Evolutionary conservation across 2,329 filamentous ascomycete species (phyloP).

Genomic region (Penicillium freii): DNA sequence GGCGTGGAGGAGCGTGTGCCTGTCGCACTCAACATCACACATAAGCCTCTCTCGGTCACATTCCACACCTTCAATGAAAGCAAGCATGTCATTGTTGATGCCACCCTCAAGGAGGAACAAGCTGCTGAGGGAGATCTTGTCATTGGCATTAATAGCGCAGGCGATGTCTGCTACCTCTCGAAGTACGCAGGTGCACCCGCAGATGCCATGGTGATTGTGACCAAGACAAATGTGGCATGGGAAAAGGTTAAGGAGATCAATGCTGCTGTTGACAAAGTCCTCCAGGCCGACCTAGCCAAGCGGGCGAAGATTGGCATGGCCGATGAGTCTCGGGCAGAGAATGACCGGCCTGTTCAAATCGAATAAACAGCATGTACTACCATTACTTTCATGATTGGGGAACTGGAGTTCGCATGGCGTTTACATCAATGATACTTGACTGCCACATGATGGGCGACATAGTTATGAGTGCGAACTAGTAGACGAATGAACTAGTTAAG

Average conservation of each 20-base stretch:
- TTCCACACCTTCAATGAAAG: slow-evolving; percentile 72
- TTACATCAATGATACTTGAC: slow-evolving; percentile 5
- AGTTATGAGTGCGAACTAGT: not conserved
- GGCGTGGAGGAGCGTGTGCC: slow-evolving; percentile 82
- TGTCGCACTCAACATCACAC: slow-evolving; percentile 83
- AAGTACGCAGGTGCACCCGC: slow-evolving; percentile 84
- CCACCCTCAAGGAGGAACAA: slow-evolving; percentile 51
- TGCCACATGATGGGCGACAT: not conserved
- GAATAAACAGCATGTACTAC: slow-evolving; percentile 19
- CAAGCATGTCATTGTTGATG: slow-evolving; percentile 45
- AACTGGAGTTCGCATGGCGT: slow-evolving; percentile 20
- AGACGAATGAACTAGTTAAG: not conserved
- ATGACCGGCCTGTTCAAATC: slow-evolving; percentile 62
- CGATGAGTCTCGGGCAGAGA: slow-evolving; percentile 80
- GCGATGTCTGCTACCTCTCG: slow-evolving; percentile 85
- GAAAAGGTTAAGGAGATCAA: slow-evolving; percentile 79
- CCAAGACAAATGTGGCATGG: slow-evolving; percentile 71
- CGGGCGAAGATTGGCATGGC: slow-evolving; percentile 66
- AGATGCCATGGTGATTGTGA: slow-evolving; percentile 73
- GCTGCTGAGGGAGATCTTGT: slow-evolving; percentile 66
- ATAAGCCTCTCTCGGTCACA: slow-evolving; percentile 86
- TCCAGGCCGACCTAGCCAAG: slow-evolving; percentile 72
- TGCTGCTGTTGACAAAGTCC: slow-evolving; percentile 65
- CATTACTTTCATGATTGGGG: slow-evolving; percentile 25
- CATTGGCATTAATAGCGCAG: slow-evolving; percentile 82